Conservation (phyloP, 78 protist genomes). For the Paulinella micropora region DNA sequence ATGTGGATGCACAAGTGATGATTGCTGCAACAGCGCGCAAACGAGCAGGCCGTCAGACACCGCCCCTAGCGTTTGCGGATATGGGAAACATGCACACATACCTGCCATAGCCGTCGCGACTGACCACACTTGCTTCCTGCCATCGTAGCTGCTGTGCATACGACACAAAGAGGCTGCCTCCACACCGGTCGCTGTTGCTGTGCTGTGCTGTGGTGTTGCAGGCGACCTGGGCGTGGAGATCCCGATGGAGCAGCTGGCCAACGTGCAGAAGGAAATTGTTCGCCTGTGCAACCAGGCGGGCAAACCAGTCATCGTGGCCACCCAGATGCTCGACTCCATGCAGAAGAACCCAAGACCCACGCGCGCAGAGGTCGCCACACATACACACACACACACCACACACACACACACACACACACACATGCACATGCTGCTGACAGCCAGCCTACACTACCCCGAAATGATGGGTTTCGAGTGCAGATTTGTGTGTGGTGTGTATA, state of each 20-base stretch:
- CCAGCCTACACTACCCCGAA: neutral
- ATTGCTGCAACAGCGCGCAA: no score
- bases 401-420: neutral
- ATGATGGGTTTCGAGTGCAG: neutral
- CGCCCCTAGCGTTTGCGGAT: no score
- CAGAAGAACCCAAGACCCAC: slow-evolving; percentile 71
- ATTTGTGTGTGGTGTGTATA: neutral
- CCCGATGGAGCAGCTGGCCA: slow-evolving; percentile 49
- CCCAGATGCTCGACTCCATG: slow-evolving; percentile 69
- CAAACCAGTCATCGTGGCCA: slow-evolving; percentile 38
- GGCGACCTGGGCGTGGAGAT: slow-evolving; percentile 47
- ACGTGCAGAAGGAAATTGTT: slow-evolving; percentile 71
- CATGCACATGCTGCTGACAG: neutral
- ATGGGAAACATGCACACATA: no score
- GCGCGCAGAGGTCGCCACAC: slow-evolving; percentile 58
- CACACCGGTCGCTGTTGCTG: no score
- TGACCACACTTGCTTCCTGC: no score
- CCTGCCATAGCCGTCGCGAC: no score
- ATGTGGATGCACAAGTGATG: no score
- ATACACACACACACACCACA: neutral
- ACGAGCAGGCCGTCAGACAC: no score
- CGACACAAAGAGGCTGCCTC: no score
- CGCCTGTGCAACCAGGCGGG: slow-evolving; percentile 46
- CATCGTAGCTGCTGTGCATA: no score
- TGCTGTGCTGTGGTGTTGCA: no score